Conservation (phyloP, 768 basidiomycete species). For the Rhizopogon vesiculosus region DNA sequence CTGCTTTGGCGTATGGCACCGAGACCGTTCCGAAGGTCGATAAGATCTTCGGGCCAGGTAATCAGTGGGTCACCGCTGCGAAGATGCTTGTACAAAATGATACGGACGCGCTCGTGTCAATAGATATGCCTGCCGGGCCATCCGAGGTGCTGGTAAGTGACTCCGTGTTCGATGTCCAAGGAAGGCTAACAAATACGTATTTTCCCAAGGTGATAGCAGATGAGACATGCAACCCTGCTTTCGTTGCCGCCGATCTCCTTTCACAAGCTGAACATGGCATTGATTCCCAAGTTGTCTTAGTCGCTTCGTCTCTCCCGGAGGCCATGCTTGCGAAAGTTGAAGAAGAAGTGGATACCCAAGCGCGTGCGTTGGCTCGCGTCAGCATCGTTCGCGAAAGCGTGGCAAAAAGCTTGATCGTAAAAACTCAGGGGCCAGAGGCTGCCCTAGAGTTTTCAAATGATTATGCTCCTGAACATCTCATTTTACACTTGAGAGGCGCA, state of each 20-base stretch:
- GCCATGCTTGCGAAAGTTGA: conserved; percentile 72
- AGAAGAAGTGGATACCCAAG: conserved; percentile 81
- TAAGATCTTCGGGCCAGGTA: conserved; percentile 98
- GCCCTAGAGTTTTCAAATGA: conserved; percentile 92
- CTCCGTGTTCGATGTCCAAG: conserved; percentile 26
- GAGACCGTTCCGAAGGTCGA: conserved; percentile 95
- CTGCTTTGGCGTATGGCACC: conserved; percentile 96
- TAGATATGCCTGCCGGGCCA: conserved; percentile 99
- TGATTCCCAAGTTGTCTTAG: conserved; percentile 96
- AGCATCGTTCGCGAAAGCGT: conserved; percentile 90
- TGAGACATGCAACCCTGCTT: conserved; percentile 75
- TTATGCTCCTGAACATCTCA: conserved; percentile 97
- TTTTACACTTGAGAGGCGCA: conserved; percentile 81
- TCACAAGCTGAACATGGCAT: conserved; percentile 98
- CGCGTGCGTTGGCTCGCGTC: conserved; percentile 78
- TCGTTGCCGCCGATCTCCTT: conserved; percentile 94
- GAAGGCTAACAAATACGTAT: conserved; percentile 25
- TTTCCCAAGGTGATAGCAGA: conserved; percentile 85
- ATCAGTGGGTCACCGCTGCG: conserved; percentile 99
- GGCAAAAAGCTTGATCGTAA: conserved; percentile 86
- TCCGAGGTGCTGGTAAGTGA: conserved; percentile 85
- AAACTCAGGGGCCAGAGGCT: conserved; percentile 58
- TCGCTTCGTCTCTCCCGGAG: conserved; percentile 66
- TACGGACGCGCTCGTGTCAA: conserved; percentile 91
- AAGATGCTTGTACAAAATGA: conserved; percentile 99